Percentiles rank a stretch among this genome's conserved stretches.
phyloP scores from a whole-genome alignment of 345 rosid species.

The Ailanthus altissimus region DNA sequence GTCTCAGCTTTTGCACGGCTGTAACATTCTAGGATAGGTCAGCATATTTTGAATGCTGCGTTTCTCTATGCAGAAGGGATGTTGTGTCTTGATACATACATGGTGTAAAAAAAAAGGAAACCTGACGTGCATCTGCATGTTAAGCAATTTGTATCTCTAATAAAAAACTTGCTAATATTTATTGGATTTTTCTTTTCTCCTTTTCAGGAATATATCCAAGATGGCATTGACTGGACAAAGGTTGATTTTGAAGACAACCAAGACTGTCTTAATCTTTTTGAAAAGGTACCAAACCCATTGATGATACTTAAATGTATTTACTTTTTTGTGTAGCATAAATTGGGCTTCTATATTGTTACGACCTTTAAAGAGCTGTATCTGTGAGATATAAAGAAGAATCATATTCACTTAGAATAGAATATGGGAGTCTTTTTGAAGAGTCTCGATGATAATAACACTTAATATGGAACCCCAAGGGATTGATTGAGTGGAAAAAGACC shows the following conservation, averaged over 20 bases:
- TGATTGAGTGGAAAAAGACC: too few relatives aligned
- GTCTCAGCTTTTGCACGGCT: not conserved
- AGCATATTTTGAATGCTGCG: not conserved
- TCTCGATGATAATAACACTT: too few relatives aligned
- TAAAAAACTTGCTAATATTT: not conserved
- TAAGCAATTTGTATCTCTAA: not conserved
- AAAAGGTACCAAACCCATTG: constrained; percentile 59
- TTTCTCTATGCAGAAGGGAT: not conserved
- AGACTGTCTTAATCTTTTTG: constrained; percentile 96
- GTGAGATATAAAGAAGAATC: too few relatives aligned
- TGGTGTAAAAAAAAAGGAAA: not conserved
- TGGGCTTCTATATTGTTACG: too few relatives aligned
- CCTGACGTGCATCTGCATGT: not conserved
- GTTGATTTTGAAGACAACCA: constrained; percentile 99
- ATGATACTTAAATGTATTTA: constrained; percentile 1
- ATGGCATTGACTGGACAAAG: constrained; percentile 98
- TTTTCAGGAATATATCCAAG: constrained; percentile 90
- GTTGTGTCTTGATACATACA: not conserved
- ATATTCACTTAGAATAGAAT: too few relatives aligned
- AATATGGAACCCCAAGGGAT: too few relatives aligned
- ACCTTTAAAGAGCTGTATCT: too few relatives aligned
- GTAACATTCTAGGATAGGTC: not conserved
- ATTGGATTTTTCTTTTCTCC: constrained; percentile 10
- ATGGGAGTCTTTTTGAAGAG: too few relatives aligned
- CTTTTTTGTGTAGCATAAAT: not conserved